Conservation (phyloP, 164 flowering plant species). For the Litsea cubeba region DNA sequence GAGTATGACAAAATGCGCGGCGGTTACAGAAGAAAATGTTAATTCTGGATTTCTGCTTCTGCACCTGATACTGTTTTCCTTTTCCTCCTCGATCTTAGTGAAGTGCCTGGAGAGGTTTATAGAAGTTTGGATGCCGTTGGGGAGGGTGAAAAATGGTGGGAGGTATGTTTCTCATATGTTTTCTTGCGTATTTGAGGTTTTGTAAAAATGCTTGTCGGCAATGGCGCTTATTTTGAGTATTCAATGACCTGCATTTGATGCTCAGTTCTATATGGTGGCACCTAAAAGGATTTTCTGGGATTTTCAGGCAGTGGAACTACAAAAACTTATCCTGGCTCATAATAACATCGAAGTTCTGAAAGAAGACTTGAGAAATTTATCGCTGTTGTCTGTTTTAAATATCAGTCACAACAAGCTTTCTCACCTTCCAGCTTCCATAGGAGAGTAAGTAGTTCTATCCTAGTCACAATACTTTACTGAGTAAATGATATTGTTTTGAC, state of each 20-base stretch:
- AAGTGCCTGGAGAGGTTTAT: conserved; percentile 83
- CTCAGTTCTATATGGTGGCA: background rate
- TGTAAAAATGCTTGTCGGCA: background rate
- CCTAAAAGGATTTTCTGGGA: background rate
- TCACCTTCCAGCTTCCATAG: conserved; percentile 79
- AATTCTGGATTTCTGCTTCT: too few relatives aligned
- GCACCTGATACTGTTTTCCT: background rate
- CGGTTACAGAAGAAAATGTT: too few relatives aligned
- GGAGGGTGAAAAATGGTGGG: conserved; percentile 98
- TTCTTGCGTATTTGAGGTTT: background rate
- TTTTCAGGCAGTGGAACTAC: conserved; percentile 76
- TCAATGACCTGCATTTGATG: conserved; percentile 1
- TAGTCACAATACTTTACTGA: background rate
- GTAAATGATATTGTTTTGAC: too few relatives aligned
- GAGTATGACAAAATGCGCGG: too few relatives aligned
- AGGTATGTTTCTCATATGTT: conserved; percentile 39
- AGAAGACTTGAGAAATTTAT: conserved; percentile 72
- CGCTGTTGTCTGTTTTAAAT: conserved; percentile 59
- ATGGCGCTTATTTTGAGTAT: background rate
- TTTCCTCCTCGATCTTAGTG: conserved; percentile 35
- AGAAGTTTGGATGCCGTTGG: conserved; percentile 56
- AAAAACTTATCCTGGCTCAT: conserved; percentile 90
- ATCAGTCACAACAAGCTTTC: conserved; percentile 85
- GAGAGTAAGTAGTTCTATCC: conserved; percentile 56
- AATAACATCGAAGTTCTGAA: conserved; percentile 64